These are phyloP conservation scores for Eucalyptus viminalis DNA, from an alignment of 345 rosid genomes.

Conservation along the genomic window DNA sequence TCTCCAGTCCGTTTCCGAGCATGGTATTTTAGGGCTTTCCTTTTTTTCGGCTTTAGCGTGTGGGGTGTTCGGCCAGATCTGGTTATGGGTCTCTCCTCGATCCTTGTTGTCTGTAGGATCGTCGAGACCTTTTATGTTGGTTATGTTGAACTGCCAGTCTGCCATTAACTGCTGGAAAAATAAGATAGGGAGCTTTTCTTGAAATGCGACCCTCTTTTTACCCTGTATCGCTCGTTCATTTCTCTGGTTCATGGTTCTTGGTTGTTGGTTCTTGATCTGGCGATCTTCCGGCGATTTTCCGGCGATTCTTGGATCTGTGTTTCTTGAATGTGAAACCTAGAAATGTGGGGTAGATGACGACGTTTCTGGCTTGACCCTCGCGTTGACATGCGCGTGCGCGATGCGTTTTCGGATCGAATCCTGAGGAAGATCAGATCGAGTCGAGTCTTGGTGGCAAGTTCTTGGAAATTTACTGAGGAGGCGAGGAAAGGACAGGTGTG, in stretches of 20 bases:
- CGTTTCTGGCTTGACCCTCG: neutral
- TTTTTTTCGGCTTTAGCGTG: neutral
- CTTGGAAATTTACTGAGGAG: neutral
- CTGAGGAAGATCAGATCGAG: neutral
- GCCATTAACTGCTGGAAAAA: neutral
- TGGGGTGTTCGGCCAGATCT: neutral
- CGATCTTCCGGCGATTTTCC: neutral
- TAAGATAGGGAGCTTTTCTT: neutral
- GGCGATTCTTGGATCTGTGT: neutral
- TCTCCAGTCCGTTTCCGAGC: neutral
- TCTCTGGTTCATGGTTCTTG: neutral
- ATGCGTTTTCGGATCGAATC: neutral
- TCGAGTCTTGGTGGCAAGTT: neutral
- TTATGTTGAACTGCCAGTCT: neutral
- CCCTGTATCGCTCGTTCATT: neutral
- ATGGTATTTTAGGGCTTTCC: neutral
- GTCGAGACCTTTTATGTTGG: neutral
- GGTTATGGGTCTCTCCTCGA: accelerated
- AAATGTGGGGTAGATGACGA: neutral
- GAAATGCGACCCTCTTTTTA: neutral
- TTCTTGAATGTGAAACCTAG: neutral
- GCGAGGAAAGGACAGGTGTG: neutral
- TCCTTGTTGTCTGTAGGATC: neutral
- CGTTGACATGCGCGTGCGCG: neutral
- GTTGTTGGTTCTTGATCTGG: neutral